Conservation (phyloP, 768 basidiomycete genomes). For the Termitomyces sp. region DNA sequence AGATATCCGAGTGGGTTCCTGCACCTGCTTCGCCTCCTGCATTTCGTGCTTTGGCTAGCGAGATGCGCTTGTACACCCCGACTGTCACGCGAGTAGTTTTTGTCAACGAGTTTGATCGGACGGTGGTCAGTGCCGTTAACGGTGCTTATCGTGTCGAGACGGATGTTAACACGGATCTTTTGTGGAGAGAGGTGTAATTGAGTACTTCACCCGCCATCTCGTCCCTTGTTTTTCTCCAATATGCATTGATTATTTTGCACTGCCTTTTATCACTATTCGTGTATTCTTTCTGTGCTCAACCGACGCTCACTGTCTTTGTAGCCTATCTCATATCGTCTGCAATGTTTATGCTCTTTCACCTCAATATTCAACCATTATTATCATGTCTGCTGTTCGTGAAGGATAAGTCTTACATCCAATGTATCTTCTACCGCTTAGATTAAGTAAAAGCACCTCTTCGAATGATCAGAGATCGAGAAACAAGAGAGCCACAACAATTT, state of each 20-base stretch:
- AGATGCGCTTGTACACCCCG: constrained; percentile 57
- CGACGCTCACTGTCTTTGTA: constrained; percentile 1
- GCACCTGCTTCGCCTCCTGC: constrained; percentile 46
- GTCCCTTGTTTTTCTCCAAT: not conserved
- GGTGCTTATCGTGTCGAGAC: constrained; percentile 29
- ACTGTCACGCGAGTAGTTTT: constrained; percentile 50
- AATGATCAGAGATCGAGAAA: too few species aligned
- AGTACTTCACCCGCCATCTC: not conserved
- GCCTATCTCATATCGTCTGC: not conserved
- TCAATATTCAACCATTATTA: not conserved
- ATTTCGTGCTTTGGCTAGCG: constrained; percentile 51
- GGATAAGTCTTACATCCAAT: not conserved
- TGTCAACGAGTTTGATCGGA: constrained; percentile 58
- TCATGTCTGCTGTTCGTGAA: not conserved
- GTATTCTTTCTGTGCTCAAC: not conserved
- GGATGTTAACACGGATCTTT: constrained; percentile 22
- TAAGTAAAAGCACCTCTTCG: not conserved
- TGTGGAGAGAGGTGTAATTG: constrained; percentile 28
- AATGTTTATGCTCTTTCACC: not conserved
- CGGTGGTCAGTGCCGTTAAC: constrained; percentile 33
- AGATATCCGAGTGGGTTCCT: constrained; percentile 63
- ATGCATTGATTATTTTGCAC: not conserved
- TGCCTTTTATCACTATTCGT: not conserved
- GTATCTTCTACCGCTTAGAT: not conserved
- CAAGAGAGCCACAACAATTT: not conserved